Conservation (phyloP, 352 stramenopile species). For the Thraustochytrium sp. region DNA sequence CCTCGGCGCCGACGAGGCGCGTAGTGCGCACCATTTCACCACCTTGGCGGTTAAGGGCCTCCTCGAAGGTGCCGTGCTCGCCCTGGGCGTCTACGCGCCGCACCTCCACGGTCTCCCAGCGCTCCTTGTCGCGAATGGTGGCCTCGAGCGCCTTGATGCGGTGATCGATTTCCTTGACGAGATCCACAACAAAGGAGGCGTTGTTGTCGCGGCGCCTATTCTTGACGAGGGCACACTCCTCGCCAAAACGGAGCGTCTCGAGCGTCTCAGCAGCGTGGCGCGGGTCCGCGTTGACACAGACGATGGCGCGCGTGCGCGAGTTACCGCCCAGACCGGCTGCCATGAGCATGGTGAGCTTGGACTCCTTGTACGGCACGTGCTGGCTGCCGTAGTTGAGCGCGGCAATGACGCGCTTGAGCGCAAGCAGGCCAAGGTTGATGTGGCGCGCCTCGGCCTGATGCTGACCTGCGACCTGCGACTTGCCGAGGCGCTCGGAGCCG, state of each 20-base stretch:
- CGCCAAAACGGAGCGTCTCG: constrained; percentile 56
- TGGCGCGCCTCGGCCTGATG: constrained; percentile 91
- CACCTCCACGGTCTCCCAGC: constrained; percentile 43
- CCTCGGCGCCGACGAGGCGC: constrained; percentile 42
- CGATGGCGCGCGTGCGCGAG: constrained; percentile 55
- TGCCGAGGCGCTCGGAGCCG: constrained; percentile 60
- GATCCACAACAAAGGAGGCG: constrained; percentile 29
- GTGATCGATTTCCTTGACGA: constrained; percentile 37
- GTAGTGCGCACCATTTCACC: constrained; percentile 38
- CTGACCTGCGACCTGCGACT: constrained; percentile 76
- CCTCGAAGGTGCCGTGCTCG: constrained; percentile 46
- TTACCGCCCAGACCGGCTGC: constrained; percentile 91
- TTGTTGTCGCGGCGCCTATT: constrained; percentile 39
- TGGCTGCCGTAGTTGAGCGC: constrained; percentile 81
- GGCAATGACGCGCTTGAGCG: constrained; percentile 95
- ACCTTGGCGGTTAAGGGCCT: not conserved
- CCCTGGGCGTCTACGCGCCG: constrained; percentile 42
- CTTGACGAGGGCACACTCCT: constrained; percentile 49
- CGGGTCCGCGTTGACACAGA: constrained; percentile 54
- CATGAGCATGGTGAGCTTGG: constrained; percentile 97
- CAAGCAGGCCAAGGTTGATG: constrained; percentile 98
- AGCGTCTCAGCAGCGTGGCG: constrained; percentile 55
- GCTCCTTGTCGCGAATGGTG: constrained; percentile 44
- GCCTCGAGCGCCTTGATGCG: constrained; percentile 34
- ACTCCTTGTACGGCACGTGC: constrained; percentile 92